Evolutionary conservation across 2,329 filamentous ascomycete species (phyloP), one percentile per base, ranked within the genome.

Genomic region (Rhexocercosporidium sp.): DNA sequence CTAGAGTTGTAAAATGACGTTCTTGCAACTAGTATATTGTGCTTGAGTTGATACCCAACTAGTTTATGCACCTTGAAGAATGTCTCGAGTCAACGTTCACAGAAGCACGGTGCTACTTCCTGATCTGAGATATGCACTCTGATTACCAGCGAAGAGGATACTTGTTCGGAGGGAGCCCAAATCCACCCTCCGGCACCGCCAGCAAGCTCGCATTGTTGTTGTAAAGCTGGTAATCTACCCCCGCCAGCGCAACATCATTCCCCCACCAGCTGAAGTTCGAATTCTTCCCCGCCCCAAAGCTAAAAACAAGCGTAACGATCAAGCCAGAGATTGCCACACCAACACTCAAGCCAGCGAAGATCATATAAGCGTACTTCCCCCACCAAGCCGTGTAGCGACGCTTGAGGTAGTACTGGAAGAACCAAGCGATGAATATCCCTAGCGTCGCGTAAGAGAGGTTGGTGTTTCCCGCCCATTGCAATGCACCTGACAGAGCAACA

Each of bases 391-490:
- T 71, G 59, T 74, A 74, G 3, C 72, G 69, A 25, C 75, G 72
- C 68, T 76, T 74, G 46, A 77, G 66, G 46, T 74, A 76, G 69
- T 65, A 74, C 61, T 73, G 70, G 69, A 76, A 77, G 47, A 72
- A 64, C 67, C 69, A 77, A 3, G 75, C 70, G 3, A 76, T 62
- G 64, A 75, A 75, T 63, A 77, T 75, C 3, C 73, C 73, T 0
- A 74, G 69, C n/a, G 75, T 77, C 8, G 74, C 75, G 46, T 76
- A 77, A 6, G 71, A 72, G 14, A 77, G 72, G 66, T 77, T 77
- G 57, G 70, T 73, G 54, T 74, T 74, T 2, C 75, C 75, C 0
- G 75, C 70, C 75, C 75, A 77, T 16, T 72, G 64, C 8, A 76
- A 65, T 9, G 72, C 74, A n/a, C 75, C 75, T n/a, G 74, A 73